Evolutionary conservation across 139 green algal species (phyloP), one percentile per base, ranked within the genome.

Genomic region (Penium margaritaceum): DNA sequence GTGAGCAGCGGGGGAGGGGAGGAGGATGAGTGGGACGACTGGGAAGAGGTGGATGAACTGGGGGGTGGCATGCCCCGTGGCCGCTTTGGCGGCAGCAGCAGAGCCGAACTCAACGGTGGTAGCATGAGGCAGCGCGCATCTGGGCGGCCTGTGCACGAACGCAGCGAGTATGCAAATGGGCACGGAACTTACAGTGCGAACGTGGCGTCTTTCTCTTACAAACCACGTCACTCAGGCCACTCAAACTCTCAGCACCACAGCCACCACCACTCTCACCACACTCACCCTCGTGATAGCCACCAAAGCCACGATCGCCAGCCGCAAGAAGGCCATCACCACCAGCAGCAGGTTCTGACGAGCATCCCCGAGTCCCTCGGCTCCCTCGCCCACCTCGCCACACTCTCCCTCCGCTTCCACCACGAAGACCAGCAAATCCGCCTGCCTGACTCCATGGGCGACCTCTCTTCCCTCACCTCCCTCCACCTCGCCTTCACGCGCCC

Each of bases 381-480:
- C 24, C 51, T 60, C 24, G 24, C 29, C 9, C 51, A 60, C 51
- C 51, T 60, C 24, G 24, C 24, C 51, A n/a, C 29, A 6, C 51
- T 60, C 24, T 60, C 51, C 24, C 51, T 60, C 24, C 51, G 30
- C 51, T 33, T 60, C 51, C 29, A 60, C 51, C 29, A 60, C 51
- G 24, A n/a, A 24, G 24, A 6, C 5, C 51, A 60, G 51, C 51
- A 60, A 24, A 24, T 71, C 15, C 63, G 32, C 12, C 47, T 71
- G 63, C 63, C 63, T 41, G 63, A 71, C 44, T 62, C 39, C 47
- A 37, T 71, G 30, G 63, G 63, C 33, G 32, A 63, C 29, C 34
- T 71, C 47, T 32, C 44, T 21, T 17, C 36, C 14, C 32, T 71
- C 1, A 12, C n/a, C 0, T 32, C 27, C 44, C 47, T 71, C 32